A percentile compares a stretch with the other conserved stretches of the same genome.
These are phyloP conservation scores for Schrenkiella parvula DNA, from an alignment of 345 rosid genomes.

Conservation along the genomic window DNA sequence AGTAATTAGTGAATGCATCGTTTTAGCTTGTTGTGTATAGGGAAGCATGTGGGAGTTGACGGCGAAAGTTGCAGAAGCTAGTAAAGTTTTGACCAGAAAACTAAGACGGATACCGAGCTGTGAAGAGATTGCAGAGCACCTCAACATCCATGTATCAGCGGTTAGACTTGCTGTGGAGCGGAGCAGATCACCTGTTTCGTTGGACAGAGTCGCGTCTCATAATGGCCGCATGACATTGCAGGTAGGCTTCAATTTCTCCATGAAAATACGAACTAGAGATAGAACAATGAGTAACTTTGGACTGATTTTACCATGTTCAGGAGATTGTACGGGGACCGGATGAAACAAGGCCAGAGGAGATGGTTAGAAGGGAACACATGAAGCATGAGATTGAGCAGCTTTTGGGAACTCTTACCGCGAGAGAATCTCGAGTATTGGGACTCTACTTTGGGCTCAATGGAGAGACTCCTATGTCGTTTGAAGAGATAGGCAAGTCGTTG, in stretches of 20 bases:
- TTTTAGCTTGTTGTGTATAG: conserved; percentile 51
- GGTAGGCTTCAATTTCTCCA: conserved; percentile 24
- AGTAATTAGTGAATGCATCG: conserved; percentile 48
- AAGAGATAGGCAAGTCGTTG: conserved; percentile 43
- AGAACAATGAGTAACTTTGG: background rate
- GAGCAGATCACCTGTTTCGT: conserved; percentile 43
- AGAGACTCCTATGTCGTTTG: conserved; percentile 41
- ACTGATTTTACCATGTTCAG: conserved; percentile 20
- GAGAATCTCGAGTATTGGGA: conserved; percentile 46
- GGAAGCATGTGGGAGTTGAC: conserved; percentile 42
- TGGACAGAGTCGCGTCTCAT: conserved; percentile 35
- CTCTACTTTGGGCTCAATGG: conserved; percentile 46
- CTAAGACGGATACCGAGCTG: conserved; percentile 37
- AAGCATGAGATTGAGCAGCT: conserved; percentile 37
- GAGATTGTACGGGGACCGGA: conserved; percentile 53
- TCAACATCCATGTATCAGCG: conserved; percentile 40
- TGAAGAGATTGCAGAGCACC: conserved; percentile 50
- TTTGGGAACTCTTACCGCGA: conserved; percentile 30
- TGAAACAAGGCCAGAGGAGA: conserved; percentile 42
- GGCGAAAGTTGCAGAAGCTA: conserved; percentile 51
- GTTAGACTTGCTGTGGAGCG: conserved; percentile 39
- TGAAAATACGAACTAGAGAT: background rate
- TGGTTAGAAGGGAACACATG: conserved; percentile 35
- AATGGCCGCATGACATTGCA: conserved; percentile 44
- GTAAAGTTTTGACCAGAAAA: conserved; percentile 30